Base-by-base conservation (phyloP, 257 asterid species). In the Plantago elongata region DNA sequence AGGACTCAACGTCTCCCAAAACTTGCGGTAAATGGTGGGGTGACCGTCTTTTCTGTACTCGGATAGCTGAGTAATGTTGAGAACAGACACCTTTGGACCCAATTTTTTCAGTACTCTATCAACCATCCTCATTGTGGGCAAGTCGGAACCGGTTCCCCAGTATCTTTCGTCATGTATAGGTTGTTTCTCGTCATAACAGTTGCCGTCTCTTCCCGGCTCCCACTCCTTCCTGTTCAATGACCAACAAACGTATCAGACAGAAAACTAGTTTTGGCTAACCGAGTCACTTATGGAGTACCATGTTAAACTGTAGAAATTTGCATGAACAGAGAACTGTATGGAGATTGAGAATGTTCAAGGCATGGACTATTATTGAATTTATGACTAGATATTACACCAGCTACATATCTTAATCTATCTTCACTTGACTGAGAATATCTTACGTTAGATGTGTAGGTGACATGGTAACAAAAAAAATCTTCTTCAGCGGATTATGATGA, bases 11-110 rank as follows among this genome's bases (percentile, higher is more conserved):
- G 79, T 55, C 84, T 93, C 99, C 99, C 97, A 89, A 79, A 93
- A 89, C 75, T 89, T 89, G 1, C 99, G 85, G 60, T 77, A 89
- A 57, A 89, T 93, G 40, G 90, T 77, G 45, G 99, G 99, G 49
- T 93, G 99, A 0, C 90, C 95, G 5, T 93, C 97, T 74, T 87
- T 93, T 73, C 97, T 75, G 63, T 85, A 89, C 67, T 93, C 96
- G 0, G 96, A 85, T 13, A 93, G 94, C 83, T 81, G 89, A 63
- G 94, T 93, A 40, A 93, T 76, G 78, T 93, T 93, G 67, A 93
- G 77, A 54, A 82, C 78, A 0, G 79, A 45, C 34, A 93, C 92
- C 74, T 85, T 87, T 0, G 95, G 69, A 55, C 88, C 78, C 63
- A 89, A 69, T 67, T 77, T 50, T 45, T 74, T 74, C 56, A 89